Percentiles rank a stretch among this genome's conserved stretches.
Conservation (phyloP, 1,284 basidiomycete species). For the Pascua sp. region DNA sequence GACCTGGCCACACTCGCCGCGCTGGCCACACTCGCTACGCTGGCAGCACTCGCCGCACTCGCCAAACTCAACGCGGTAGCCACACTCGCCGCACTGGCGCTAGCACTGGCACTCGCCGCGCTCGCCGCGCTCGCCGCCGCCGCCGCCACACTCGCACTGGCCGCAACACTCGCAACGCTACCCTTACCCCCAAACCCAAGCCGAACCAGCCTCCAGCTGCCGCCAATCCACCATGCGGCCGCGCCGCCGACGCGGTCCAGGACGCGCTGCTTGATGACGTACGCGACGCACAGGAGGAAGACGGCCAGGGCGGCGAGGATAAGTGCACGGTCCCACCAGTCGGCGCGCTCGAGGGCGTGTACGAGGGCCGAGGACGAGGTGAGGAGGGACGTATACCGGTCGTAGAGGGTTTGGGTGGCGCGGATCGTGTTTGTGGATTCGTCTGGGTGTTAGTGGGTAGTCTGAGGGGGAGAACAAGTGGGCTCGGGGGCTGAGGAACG, state of each 20-base stretch:
- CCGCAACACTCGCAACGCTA: neutral
- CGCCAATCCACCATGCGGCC: slow-evolving; percentile 45
- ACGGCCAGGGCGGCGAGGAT: slow-evolving; percentile 72
- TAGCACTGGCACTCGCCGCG: neutral
- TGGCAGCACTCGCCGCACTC: too few species aligned
- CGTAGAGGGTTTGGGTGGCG: slow-evolving; percentile 72
- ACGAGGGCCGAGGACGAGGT: slow-evolving; percentile 75
- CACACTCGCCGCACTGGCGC: neutral
- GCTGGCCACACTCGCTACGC: too few species aligned
- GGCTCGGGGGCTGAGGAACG: neutral
- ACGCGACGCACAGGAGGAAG: slow-evolving; percentile 77
- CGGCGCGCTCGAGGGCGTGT: slow-evolving; percentile 76
- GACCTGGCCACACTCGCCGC: too few species aligned
- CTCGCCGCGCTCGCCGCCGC: too few species aligned
- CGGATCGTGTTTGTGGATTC: slow-evolving; percentile 71
- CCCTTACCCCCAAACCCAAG: slow-evolving; percentile 27
- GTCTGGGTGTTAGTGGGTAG: slow-evolving; percentile 54
- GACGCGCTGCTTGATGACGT: slow-evolving; percentile 79
- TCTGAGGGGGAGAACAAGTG: neutral
- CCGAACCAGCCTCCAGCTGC: slow-evolving; percentile 36
- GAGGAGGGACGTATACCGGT: slow-evolving; percentile 69
- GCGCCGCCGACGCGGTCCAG: slow-evolving; percentile 57
- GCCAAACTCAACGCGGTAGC: too few species aligned
- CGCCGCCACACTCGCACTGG: neutral
- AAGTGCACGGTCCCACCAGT: slow-evolving; percentile 84